These are phyloP conservation scores for Pythium sp. DNA, from an alignment of 352 stramenopile genomes.

Conservation along the genomic window DNA sequence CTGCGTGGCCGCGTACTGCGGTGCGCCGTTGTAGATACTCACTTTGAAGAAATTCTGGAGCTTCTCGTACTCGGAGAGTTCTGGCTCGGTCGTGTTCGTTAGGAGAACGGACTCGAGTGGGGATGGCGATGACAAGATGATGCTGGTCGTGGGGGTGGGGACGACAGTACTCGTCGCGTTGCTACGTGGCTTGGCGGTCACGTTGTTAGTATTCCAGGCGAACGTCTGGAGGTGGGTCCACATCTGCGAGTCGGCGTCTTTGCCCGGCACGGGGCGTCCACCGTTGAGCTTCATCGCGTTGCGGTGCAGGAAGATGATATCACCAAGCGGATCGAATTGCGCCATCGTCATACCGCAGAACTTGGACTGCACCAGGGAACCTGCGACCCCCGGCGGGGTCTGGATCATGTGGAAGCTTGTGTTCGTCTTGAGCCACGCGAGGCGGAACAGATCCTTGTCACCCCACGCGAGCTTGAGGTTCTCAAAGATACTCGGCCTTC, in stretches of 20 bases:
- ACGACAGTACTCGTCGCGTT: neutral
- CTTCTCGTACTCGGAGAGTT: slow-evolving; percentile 4
- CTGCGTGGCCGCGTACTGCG: slow-evolving; percentile 15
- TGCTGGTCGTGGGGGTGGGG: neutral
- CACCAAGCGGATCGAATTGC: slow-evolving; percentile 25
- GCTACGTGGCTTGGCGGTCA: neutral
- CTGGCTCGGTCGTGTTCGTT: neutral
- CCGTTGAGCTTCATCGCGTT: slow-evolving; percentile 41
- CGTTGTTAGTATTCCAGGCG: slow-evolving; percentile 10
- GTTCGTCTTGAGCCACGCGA: slow-evolving; percentile 52
- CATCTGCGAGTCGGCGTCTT: slow-evolving; percentile 10
- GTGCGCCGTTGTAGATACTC: slow-evolving; percentile 20
- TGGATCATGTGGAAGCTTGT: slow-evolving; percentile 53
- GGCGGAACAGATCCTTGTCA: slow-evolving; percentile 59
- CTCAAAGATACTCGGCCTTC: slow-evolving; percentile 34
- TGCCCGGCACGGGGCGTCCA: slow-evolving; percentile 5
- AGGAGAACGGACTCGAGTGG: neutral
- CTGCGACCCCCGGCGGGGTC: slow-evolving; percentile 33
- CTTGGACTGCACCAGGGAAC: slow-evolving; percentile 29
- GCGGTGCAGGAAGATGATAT: slow-evolving; percentile 54
- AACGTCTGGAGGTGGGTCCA: slow-evolving; percentile 24
- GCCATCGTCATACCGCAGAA: slow-evolving; percentile 63
- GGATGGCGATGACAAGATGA: neutral
- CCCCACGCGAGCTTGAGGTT: slow-evolving; percentile 38
- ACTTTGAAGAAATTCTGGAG: slow-evolving; percentile 19